These are phyloP conservation scores for Fragaria vesca DNA, from an alignment of 306 rosid genomes.

Conservation along the genomic window DNA sequence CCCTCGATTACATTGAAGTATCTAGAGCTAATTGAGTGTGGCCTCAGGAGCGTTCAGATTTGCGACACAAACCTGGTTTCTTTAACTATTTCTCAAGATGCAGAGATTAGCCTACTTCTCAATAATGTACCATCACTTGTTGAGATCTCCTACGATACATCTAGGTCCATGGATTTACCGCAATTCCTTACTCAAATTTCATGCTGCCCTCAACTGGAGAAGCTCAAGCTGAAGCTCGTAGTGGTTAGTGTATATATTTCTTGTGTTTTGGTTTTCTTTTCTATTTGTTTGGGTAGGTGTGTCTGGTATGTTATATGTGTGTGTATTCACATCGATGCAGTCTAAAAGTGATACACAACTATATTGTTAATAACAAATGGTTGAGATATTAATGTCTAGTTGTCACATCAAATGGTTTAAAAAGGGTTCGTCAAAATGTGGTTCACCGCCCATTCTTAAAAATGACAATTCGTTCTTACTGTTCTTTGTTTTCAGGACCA, in stretches of 20 bases:
- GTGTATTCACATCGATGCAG: no score
- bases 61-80: background rate
- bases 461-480: background rate
- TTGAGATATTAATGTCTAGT: background rate
- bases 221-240: background rate
- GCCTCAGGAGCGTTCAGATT: background rate
- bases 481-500: background rate
- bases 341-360: no score
- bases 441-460: background rate
- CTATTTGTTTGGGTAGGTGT: background rate
- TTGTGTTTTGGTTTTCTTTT: background rate
- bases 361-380: no score
- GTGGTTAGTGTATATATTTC: background rate
- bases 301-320: background rate
- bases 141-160: background rate
- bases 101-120: background rate
- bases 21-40: background rate
- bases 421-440: no score
- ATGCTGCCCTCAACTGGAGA: background rate
- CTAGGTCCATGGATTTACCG: background rate
- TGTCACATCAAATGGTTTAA: background rate
- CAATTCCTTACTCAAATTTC: background rate
- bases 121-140: background rate
- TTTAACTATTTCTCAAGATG: background rate
- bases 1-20: conserved; percentile 2